phyloP scores from a whole-genome alignment of 164 flowering plant species.

The Platanus orientalis region DNA sequence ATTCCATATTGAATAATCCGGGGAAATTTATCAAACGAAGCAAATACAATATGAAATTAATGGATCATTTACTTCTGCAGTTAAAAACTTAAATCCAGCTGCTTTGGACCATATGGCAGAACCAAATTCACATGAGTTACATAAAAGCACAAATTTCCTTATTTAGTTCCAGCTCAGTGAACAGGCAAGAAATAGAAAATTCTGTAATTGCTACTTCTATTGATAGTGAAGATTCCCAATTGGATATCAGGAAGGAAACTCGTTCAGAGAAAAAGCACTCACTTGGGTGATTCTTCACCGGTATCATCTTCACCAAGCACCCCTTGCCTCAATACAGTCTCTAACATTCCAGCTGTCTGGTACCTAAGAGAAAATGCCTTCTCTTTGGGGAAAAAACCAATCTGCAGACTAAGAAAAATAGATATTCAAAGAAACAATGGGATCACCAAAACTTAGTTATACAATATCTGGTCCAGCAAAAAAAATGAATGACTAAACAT shows the following conservation, averaged over 20 bases:
- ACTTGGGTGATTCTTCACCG: constrained; percentile 96
- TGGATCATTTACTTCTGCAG: not conserved
- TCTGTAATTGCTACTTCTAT: not conserved
- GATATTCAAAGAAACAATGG: constrained; percentile 26
- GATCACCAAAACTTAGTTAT: too few relatives aligned
- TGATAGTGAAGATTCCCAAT: not conserved
- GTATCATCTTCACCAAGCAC: constrained; percentile 95
- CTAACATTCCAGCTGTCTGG: constrained; percentile 96
- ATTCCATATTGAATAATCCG: not conserved
- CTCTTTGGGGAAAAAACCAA: constrained; percentile 77
- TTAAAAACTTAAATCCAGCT: not conserved
- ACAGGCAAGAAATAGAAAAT: not conserved
- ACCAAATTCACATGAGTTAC: not conserved
- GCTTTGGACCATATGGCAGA: not conserved
- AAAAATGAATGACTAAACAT: too few relatives aligned
- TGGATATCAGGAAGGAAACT: not conserved
- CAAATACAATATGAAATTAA: not conserved
- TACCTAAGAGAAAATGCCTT: constrained; percentile 85
- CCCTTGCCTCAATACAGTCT: constrained; percentile 77
- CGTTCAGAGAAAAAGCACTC: constrained; percentile 16
- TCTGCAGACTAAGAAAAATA: constrained; percentile 64
- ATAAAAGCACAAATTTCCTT: not conserved
- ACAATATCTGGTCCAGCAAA: too few relatives aligned
- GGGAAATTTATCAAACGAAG: not conserved
- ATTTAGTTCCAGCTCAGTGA: not conserved